Evolutionary conservation across 163 green algal genomes (phyloP), one percentile per base, ranked within the genome.

Genomic region (Coccomyxa subellipsoidea): DNA sequence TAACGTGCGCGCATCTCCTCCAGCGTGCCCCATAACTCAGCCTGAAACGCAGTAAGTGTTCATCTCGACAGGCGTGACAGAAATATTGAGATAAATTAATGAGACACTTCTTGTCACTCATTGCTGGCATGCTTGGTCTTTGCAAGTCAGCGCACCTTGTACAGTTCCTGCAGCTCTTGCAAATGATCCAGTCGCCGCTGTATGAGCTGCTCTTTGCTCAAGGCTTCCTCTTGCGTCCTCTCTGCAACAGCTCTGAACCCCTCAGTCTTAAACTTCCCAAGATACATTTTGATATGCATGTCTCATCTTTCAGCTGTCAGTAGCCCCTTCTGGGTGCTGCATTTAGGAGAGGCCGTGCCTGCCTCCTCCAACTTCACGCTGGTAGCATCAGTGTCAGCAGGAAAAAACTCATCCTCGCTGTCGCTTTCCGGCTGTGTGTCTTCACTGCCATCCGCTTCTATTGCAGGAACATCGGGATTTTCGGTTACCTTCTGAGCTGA

Each of bases 51-150:
- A n/a, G n/a, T n/a, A n/a, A n/a, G n/a, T n/a, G n/a, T n/a, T n/a
- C n/a, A n/a, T n/a, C n/a, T n/a, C n/a, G n/a, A n/a, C n/a, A n/a
- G n/a, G n/a, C n/a, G n/a, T n/a, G n/a, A n/a, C n/a, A n/a, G n/a
- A n/a, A n/a, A n/a, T n/a, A n/a, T n/a, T 6, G 18, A 77, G 31
- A 75, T 21, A 32, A 12, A 25, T 80, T 37, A 23, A 29, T 25
- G 35, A n/a, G 5, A 27, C 15, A 2, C 25, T 47, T 31, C 35
- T 35, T 25, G 72, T 69, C 12, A 36, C n/a, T 32, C 27, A 18
- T 69, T 83, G 79, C n/a, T 38, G 79, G 21, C 38, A 72, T 8
- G 31, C 18, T 38, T 79, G 69, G 69, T 79, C 69, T 38, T 83
- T 5, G 47, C 79, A 31, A 54, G 4, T 10, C 34, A 6, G 1